phyloP scores from a whole-genome alignment of 2,329 filamentous ascomycete genomes.

The Monilinia polystroma region DNA sequence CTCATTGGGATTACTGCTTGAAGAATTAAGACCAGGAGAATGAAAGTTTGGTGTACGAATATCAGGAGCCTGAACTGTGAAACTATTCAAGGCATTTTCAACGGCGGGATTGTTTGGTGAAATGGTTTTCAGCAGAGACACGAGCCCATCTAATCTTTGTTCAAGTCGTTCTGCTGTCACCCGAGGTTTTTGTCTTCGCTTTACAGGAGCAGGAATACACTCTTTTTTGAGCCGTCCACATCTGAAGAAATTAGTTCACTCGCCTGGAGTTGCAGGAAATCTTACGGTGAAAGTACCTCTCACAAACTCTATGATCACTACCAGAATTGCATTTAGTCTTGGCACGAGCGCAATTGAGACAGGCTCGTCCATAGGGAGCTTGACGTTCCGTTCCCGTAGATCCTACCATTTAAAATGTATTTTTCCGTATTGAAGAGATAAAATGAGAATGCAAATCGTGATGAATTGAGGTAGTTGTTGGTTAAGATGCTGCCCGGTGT shows the following conservation, averaged over 20 bases:
- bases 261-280: too few relatives aligned
- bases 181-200: constrained; percentile 21
- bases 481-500: not conserved
- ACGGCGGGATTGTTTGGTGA: constrained; percentile 16
- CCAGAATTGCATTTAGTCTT: constrained; percentile 19
- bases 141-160: constrained; percentile 28
- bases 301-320: constrained; percentile 12
- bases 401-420: not conserved
- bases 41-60: not conserved
- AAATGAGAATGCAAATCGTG: not conserved
- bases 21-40: not conserved
- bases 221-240: constrained; percentile 26
- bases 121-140: constrained; percentile 19
- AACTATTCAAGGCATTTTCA: constrained; percentile 14
- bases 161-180: constrained; percentile 27
- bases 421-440: not conserved
- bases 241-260: constrained; percentile 16
- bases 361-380: constrained; percentile 15
- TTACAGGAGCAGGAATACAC: constrained; percentile 23
- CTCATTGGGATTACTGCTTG: not conserved
- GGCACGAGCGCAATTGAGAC: constrained; percentile 17
- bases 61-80: not conserved
- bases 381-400: constrained; percentile 16
- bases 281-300: constrained; percentile 1
- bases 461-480: not conserved